A percentile compares a stretch with the other conserved stretches of the same genome.
These are phyloP conservation scores for Trichosporon faecale DNA, from an alignment of 1,284 basidiomycete species.

Conservation along the genomic window DNA sequence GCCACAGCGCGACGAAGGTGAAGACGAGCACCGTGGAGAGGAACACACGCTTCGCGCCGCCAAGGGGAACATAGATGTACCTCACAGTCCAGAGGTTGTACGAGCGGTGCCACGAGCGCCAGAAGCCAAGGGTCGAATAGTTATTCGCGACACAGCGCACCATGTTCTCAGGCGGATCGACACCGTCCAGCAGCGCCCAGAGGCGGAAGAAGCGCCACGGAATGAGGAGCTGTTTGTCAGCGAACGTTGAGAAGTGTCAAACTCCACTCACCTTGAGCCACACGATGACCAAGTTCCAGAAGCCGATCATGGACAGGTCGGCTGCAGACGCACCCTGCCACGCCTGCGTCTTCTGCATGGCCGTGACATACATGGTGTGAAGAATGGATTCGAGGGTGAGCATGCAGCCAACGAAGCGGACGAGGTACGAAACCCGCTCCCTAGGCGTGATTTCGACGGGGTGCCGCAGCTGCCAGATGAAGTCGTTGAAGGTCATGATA, in stretches of 20 bases:
- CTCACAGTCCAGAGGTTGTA: conserved; percentile 97
- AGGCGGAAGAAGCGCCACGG: conserved; percentile 97
- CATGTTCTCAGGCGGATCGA: conserved; percentile 98
- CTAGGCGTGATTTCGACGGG: conserved; percentile 54
- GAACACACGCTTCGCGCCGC: conserved; percentile 64
- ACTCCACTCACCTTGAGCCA: conserved; percentile 79
- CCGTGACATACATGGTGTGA: conserved; percentile 95
- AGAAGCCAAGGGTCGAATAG: conserved; percentile 89
- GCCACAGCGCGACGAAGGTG: conserved; percentile 98
- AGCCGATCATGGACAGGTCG: conserved; percentile 87
- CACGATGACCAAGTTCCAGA: conserved; percentile 94
- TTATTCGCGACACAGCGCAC: conserved; percentile 98
- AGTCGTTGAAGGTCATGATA: conserved; percentile 95
- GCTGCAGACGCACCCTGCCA: conserved; percentile 67
- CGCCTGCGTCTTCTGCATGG: conserved; percentile 79
- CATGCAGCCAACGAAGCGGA: conserved; percentile 69
- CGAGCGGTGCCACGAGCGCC: conserved; percentile 93
- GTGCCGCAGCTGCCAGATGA: conserved; percentile 64
- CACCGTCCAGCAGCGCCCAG: conserved; percentile 84
- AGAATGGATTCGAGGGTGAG: conserved; percentile 87
- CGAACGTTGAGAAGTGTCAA: background rate
- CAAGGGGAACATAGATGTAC: conserved; percentile 93
- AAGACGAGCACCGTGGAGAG: conserved; percentile 78
- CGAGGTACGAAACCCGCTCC: conserved; percentile 58
- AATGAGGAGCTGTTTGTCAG: conserved; percentile 67